Evolutionary conservation across 352 stramenopile genomes (phyloP).

Genomic region (Albugo candida): DNA sequence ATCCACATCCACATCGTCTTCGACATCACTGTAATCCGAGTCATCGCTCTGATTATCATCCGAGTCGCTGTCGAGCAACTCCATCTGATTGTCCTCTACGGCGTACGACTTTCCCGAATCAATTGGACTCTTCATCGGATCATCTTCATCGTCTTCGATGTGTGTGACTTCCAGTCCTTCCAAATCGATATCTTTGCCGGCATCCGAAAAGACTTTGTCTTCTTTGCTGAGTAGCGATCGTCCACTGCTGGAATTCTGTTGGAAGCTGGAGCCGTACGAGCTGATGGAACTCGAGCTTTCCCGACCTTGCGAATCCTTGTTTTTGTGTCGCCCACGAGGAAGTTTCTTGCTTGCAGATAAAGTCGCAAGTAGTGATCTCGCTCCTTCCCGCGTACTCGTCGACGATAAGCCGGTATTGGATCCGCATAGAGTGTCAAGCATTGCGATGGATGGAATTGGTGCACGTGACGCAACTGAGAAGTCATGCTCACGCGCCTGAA

Average conservation of each 20-base stretch:
- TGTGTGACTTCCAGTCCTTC: background rate
- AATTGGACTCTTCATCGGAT: background rate
- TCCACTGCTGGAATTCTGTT: background rate
- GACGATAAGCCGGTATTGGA: background rate
- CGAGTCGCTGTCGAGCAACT: background rate
- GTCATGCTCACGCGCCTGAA: slow-evolving; percentile 68
- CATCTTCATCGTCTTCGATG: background rate
- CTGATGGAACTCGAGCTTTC: background rate
- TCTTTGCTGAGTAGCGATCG: too few relatives aligned
- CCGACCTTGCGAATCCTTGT: too few relatives aligned
- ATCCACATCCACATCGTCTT: slow-evolving; percentile 71
- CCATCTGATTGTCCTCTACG: slow-evolving; percentile 1
- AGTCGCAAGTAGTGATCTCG: background rate
- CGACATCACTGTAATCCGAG: slow-evolving; percentile 67
- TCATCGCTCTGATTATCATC: slow-evolving; percentile 28
- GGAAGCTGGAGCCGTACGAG: background rate
- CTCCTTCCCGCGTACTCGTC: background rate
- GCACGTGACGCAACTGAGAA: slow-evolving; percentile 70
- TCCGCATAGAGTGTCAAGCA: background rate
- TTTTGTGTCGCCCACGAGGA: too few relatives aligned
- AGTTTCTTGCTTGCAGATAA: background rate
- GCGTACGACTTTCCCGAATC: background rate
- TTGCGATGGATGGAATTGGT: slow-evolving; percentile 27
- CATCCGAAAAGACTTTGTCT: too few relatives aligned
- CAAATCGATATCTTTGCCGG: background rate